Base-by-base conservation (phyloP, 192 early-diverging fungal species). In the Umbelopsis sp. region DNA sequence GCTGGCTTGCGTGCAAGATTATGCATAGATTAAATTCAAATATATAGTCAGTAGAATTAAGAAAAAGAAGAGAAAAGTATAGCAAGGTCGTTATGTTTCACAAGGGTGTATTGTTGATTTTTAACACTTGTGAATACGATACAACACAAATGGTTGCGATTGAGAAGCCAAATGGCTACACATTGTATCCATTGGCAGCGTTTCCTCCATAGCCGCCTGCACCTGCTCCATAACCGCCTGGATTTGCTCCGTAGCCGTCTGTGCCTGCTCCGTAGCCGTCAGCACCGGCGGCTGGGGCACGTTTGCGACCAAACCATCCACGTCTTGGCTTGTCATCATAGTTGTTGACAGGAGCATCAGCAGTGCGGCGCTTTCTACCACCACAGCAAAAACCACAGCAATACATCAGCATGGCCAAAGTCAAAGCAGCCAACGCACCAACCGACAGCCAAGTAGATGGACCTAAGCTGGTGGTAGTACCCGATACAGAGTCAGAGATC, bases 301-400 rank as follows among this genome's bases (percentile, higher is more conserved):
- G 27, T 13, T 35, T 27, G 27, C 55, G 55, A 16, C 55, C 55
- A 61, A 61, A 61, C 55, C 55, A 61, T 5, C 55, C 55, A 18
- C 55, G 25, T 25, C 55, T 11, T 37, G 21, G 5, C 55, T 61
- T 61, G 10, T 11, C 16, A 18, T 61, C 15, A 5, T 30, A 8
- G 6, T 18, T 18, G 7, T 33, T 16, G 11, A 25, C 30, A 18
- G 27, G 55, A 12, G 27, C 55, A 35, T 27, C 55, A 35, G 27
- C 27, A 33, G 55, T 12, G 16, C 33, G 55, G 12, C 27, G 21
- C 21, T 18, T 12, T 35, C 55, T 61, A 18, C 55, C n/a, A 0
- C 23, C 12, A 30, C 30, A 61, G 55, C 55, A 61, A 30, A 61
- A 61, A 11, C 55, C 55, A 35, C 55, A 61, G 55, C 55, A 61